Evolutionary conservation across 495 filamentous ascomycete genomes (phyloP), one percentile per base, ranked within the genome.

Genomic region (Staphylotrichum longicolle): DNA sequence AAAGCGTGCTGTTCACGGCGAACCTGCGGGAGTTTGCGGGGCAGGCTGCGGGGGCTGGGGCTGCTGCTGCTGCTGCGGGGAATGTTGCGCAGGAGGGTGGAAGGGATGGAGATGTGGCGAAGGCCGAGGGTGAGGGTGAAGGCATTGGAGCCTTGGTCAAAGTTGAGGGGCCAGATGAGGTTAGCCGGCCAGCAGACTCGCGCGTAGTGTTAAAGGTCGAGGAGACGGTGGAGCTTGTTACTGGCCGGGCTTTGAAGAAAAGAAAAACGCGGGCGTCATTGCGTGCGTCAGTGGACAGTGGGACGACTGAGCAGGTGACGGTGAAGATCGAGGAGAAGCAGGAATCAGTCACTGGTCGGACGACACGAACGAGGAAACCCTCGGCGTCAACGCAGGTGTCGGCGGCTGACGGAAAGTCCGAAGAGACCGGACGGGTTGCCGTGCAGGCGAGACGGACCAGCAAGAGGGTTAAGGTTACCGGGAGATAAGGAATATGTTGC

Each of bases 1-100:
- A 99, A 74, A 93, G 88, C 44, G 95, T 98, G 15, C 81, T 99
- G 5, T 99, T 99, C 71, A 94, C 94, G 0, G 95, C 94, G 4
- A 92, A 99, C 71, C 74, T 99, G 50, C 88, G 86, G 70, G 85
- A 89, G 1, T 98, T 98, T 69, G 84, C 91, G 8, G 89, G 89
- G 72, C 80, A 75, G 50, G 58, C 50, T 39, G 8, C 74, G 59
- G 65, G 70, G 5, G 59, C 63, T 44, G 58, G 66, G 20, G 20
- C 20, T 48, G 67, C 70, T 32, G 39, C 10, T n/a, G 30, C 8
- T 7, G 11, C 11, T 34, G 27, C 9, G 20, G 14, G 5, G 5
- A 10, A 6, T 6, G 37, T 39, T 10, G 10, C 3, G 5, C 39
- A 27, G n/a, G 47, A 63, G 56, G 71, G 69, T 10, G 50, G 54